Base-by-base conservation (phyloP, 768 basidiomycete species). In the Hortiboletus campestris region DNA sequence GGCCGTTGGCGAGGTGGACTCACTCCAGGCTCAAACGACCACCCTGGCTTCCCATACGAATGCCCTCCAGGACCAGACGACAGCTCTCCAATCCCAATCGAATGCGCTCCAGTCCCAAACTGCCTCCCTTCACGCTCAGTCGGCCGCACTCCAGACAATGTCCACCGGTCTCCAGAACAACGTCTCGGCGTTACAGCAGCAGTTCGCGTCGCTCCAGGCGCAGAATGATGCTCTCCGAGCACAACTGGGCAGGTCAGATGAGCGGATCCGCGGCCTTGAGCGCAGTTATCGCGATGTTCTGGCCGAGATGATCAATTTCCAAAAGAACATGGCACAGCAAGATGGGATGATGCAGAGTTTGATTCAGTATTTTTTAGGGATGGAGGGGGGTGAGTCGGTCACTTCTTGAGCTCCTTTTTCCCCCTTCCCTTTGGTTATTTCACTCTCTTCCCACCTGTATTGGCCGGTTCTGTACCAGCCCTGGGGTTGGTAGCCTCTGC, bases 291-390 rank as follows among this genome's bases (percentile, higher is more conserved):
- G 85, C 67, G 82, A 81, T 53, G 83, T 87, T 46, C 80, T 88
- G 35, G 77, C 78, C 59, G 87, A 89, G 71, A 82, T 89, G 78
- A 84, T 86, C 64, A 78, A 80, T 60, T 86, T 87, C 67, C 87
- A 88, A 72, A 74, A 82, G 56, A 84, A 82, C 61, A 83, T 86
- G 83, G 88, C 87, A 32, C 86, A 91, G 72, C 91, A 93, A 75
- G 93, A 95, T 62, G 84, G 83, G 39, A 69, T 93, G 51, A 86
- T 91, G 83, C 88, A 91, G 72, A 84, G 82, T 62, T 67, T 94
- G 56, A 86, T 94, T 62, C 84, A 86, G 55, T 91, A 90, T 74
- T 88, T 91, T 70, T 74, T 94, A 62, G 84, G 87, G 61, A 73
- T 81, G 59, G 90, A 91, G 73, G 78, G 76, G 58, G 79, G 80